A percentile compares a stretch with the other conserved stretches of the same genome.
phyloP scores from a whole-genome alignment of 1,284 basidiomycete species.

The Leccinum pachyderme region DNA sequence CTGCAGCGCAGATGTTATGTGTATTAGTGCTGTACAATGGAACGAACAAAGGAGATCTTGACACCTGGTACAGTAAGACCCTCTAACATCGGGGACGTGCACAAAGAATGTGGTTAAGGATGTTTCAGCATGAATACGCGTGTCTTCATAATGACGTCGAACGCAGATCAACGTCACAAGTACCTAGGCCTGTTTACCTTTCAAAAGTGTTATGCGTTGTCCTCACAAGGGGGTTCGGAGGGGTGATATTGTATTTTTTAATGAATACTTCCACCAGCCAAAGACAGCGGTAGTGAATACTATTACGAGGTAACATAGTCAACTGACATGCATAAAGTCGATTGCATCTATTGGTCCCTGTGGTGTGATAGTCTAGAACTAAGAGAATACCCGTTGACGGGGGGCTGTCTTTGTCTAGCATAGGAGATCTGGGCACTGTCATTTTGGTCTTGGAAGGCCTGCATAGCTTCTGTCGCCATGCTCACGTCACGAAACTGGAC shows the following conservation, averaged over 20 bases:
- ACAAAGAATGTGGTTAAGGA: background rate
- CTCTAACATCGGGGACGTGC: too few species aligned
- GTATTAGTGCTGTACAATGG: too few species aligned
- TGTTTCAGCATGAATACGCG: background rate
- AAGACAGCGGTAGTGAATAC: background rate
- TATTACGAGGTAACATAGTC: background rate
- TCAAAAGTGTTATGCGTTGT: background rate
- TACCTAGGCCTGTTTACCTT: background rate
- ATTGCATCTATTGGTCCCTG: slow-evolving; percentile 6
- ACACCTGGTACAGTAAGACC: background rate
- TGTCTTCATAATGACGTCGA: background rate
- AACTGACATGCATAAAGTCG: background rate
- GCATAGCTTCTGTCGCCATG: slow-evolving; percentile 24
- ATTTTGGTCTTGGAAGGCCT: slow-evolving; percentile 18
- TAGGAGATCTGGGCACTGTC: slow-evolving; percentile 10
- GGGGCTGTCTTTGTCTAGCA: slow-evolving; percentile 20
- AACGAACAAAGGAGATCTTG: background rate
- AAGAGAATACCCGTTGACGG: slow-evolving; percentile 5
- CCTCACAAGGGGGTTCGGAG: background rate
- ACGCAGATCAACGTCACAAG: background rate
- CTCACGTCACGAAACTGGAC: slow-evolving; percentile 24
- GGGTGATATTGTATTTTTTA: background rate
- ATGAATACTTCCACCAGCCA: background rate
- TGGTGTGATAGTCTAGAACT: slow-evolving; percentile 23
- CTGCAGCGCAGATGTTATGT: too few species aligned